phyloP scores from a whole-genome alignment of 169 alveolate genomes.

The Plasmodium billcollinsi region DNA sequence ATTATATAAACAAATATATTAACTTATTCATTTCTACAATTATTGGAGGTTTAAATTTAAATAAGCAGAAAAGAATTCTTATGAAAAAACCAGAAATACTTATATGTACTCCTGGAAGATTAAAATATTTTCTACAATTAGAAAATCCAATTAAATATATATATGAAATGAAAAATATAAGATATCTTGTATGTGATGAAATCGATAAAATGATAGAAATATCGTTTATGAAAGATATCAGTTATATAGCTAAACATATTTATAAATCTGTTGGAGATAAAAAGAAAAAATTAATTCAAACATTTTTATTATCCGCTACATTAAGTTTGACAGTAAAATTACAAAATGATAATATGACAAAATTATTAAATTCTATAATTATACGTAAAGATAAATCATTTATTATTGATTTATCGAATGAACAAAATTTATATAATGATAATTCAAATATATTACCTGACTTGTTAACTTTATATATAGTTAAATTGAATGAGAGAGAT shows the following conservation, averaged over 20 bases:
- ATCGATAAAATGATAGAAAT: slow-evolving; percentile 75
- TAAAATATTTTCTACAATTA: slow-evolving; percentile 74
- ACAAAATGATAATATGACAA: slow-evolving; percentile 57
- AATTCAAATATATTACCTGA: slow-evolving; percentile 46
- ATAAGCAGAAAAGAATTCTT: slow-evolving; percentile 45
- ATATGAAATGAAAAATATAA: slow-evolving; percentile 49
- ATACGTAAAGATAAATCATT: slow-evolving; percentile 61
- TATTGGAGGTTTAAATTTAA: slow-evolving; percentile 70
- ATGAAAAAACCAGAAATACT: slow-evolving; percentile 79
- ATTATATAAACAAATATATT: slow-evolving; percentile 48
- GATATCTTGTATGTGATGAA: slow-evolving; percentile 78
- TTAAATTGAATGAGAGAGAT: slow-evolving; percentile 51
- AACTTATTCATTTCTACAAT: slow-evolving; percentile 59
- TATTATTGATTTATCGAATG: slow-evolving; percentile 25
- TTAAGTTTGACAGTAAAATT: slow-evolving; percentile 45
- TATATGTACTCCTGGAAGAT: slow-evolving; percentile 86
- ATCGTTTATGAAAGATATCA: slow-evolving; percentile 58
- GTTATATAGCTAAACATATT: slow-evolving; percentile 55
- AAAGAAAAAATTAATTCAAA: slow-evolving; percentile 49
- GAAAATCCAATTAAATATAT: slow-evolving; percentile 34
- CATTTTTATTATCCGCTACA: slow-evolving; percentile 72
- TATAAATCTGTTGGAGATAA: slow-evolving; percentile 47
- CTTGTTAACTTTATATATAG: slow-evolving; percentile 14
- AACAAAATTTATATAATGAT: not conserved
- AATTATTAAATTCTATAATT: slow-evolving; percentile 33